Base-by-base conservation (phyloP, 2,329 filamentous ascomycete genomes). In the Cryphonectria nitschkei region DNA sequence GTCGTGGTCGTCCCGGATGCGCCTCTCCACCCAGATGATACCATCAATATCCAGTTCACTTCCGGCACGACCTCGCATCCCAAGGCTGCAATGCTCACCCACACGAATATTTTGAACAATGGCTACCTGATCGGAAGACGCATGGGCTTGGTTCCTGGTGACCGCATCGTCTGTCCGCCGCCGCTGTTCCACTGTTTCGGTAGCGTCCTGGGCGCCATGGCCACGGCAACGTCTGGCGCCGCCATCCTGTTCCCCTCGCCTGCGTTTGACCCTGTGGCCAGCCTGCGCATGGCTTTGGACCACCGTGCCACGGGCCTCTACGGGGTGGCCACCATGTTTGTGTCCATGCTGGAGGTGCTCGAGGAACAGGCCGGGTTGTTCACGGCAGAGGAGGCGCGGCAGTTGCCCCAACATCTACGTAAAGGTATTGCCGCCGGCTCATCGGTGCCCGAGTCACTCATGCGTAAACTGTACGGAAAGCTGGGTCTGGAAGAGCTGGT, bases 21-120 rank as follows among this genome's bases (percentile, higher is more conserved):
- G 34, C 82, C 82, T 0, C 83, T 91, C 1, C 75, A 84, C 22
- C 84, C 89, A 0, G 79, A 88, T 72, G 95, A 98, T 66, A 89
- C 92, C 2, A 91, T 97, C 75, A 98, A 98, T 78, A 97, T 98
- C 74, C 95, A 98, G 80, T 98, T 98, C 83, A 99, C 96, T 0
- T 95, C 92, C 0, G 96, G 95, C n/a, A 98, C 96, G 0, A 98
- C 96, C 0, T 93, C 93, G 0, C 85, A 88, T 77, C 95, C 95
- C 32, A 98, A 98, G 82, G 96, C 96, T 0, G 95, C 95, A 1
- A 97, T 94, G 83, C 87, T 99, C 43, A 91, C 89, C 0, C 95
- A 98, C 81, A 87, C 86, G 3, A 91, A 88, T n/a, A 95, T 98
- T 74, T 85, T 99, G 73, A 99, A 98, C 82, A 98, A 98, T 78